A percentile compares a stretch with the other conserved stretches of the same genome.
These are phyloP conservation scores for Atalantia buxifolia DNA, from an alignment of 345 rosid genomes.

Conservation along the genomic window DNA sequence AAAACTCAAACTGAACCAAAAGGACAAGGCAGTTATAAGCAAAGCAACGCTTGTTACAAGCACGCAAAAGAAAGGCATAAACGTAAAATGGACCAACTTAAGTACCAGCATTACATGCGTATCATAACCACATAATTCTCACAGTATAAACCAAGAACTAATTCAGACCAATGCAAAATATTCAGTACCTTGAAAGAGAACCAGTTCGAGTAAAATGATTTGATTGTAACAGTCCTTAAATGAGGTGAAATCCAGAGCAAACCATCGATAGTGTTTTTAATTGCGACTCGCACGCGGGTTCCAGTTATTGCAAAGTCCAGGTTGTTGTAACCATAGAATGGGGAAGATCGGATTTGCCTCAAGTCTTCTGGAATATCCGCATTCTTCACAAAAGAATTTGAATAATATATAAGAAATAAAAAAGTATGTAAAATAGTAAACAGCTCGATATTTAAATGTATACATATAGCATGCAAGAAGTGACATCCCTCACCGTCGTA, in stretches of 20 bases:
- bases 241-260: neutral
- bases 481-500: neutral
- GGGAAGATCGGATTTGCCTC: neutral
- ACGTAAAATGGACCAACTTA: no score
- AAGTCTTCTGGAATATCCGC: neutral
- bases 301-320: neutral
- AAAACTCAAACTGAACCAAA: neutral
- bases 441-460: no score
- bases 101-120: neutral
- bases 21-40: neutral
- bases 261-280: neutral
- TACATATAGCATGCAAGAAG: neutral
- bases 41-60: no score
- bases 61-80: no score
- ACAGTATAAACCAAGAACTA: neutral
- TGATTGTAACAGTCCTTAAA: neutral
- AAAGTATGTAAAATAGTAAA: neutral
- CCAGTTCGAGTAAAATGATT: neutral
- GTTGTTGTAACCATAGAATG: neutral
- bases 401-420: neutral
- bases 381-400: neutral
- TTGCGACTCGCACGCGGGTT: neutral
- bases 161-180: neutral
- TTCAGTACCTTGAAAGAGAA: neutral
- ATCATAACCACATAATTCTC: neutral